Percentiles rank a stretch among this genome's conserved stretches.
These are phyloP conservation scores for Pterocarpus santalinus DNA, from an alignment of 306 rosid genomes.

Conservation along the genomic window DNA sequence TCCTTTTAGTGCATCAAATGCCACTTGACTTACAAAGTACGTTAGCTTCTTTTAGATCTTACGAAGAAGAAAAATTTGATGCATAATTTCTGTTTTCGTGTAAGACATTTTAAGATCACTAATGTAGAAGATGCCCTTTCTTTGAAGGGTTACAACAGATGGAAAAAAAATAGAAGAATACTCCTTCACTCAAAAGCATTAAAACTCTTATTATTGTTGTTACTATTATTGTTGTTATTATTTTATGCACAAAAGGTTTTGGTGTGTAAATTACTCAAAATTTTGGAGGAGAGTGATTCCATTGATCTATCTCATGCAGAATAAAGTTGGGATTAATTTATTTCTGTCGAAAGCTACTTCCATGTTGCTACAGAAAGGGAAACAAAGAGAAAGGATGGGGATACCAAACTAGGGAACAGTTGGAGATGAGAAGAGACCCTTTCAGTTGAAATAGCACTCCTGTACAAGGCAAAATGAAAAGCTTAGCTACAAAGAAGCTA, in stretches of 20 bases:
- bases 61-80: background rate
- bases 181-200: background rate
- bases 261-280: background rate
- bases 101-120: background rate
- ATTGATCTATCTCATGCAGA: slow-evolving; percentile 1
- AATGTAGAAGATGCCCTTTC: background rate
- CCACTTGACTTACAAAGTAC: slow-evolving; percentile 34
- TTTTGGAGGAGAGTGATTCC: slow-evolving; percentile 1
- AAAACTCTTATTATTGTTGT: no score
- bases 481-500: slow-evolving; percentile 31
- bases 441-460: slow-evolving; percentile 40
- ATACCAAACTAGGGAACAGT: background rate
- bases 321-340: background rate
- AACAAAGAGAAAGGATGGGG: background rate
- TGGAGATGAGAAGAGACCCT: background rate
- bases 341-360: slow-evolving; percentile 18
- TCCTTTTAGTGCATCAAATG: slow-evolving; percentile 13
- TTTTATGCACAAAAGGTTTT: background rate
- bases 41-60: slow-evolving; percentile 28
- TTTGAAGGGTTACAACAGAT: slow-evolving; percentile 15
- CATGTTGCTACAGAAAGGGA: slow-evolving; percentile 40
- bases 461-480: slow-evolving; percentile 56
- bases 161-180: slow-evolving; percentile 12
- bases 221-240: no score
- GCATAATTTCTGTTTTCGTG: slow-evolving; percentile 10